Base-by-base conservation (phyloP, 768 basidiomycete genomes). In the Podaxis sp. region DNA sequence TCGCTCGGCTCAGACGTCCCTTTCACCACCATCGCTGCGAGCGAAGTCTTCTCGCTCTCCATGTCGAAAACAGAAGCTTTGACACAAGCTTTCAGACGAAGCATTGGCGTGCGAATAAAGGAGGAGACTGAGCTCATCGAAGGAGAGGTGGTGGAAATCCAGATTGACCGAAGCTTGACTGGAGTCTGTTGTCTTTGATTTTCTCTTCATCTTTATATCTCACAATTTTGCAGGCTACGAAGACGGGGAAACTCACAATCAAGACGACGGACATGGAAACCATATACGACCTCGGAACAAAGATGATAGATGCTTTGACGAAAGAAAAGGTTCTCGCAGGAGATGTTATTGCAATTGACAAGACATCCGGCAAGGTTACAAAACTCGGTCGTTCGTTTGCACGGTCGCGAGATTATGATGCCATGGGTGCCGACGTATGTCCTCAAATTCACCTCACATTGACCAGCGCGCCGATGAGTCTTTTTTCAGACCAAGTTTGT, bases 261-360 rank as follows among this genome's bases (percentile, higher is more conserved):
- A 99, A 99, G 77, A 96, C 95, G 13, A 97, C 95, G 2, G 96
- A 99, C 74, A 99, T 99, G 97, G 97, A 99, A 79, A 99, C 97
- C 4, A 90, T 99, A 36, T 99, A 99, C 73, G 97, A 99, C 76
- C 84, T 99, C 33, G 97, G 97, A 11, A 93, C 89, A 55, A 99
- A 99, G 83, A 99, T 99, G 97, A 99, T 99, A 54, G 97, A 99
- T 68, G 89, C 95, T 3, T 78, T 99, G 30, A 91, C 94, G 42
- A 97, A 98, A 77, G 97, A 99, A 79, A 99, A 98, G 70, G 95
- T 99, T 5, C 83, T 95, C 5, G 89, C 89, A 0, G 97, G 97
- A 26, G 97, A 99, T 69, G 90, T 99, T 19, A 89, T 99, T 68
- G 86, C 93, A 58, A 98, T 99, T 69, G 97, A 99, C 81, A 99